Evolutionary conservation across 768 basidiomycete genomes (phyloP), one percentile per base, ranked within the genome.

Genomic region (Lentinula detonsa): DNA sequence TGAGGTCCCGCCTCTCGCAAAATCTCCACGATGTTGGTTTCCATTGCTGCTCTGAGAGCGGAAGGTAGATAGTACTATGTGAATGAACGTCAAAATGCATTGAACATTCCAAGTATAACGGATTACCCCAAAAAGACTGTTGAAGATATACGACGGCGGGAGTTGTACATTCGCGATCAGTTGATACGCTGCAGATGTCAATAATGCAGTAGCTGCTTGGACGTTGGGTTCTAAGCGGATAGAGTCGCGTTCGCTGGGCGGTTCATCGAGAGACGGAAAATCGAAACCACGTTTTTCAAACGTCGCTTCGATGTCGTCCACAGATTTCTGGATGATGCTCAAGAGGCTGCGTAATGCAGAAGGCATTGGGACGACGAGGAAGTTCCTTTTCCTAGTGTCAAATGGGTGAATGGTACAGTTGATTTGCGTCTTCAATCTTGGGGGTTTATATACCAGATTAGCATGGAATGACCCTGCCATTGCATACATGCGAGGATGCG

Each of bases 1-100:
- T 69, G 48, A 2, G 66, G 65, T 15, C 75, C 75, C 16, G 70
- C 72, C 31, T 72, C 71, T 0, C 71, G 65, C 16, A 76, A 63
- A 18, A 74, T 68, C 50, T 74, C 74, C 3, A 64, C 66, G 9
- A 73, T 67, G 53, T 73, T 70, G 1, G 63, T 50, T 5, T 67
- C 65, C 18, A 65, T 61, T 4, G 55, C 66, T 13, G 63, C 62
- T 43, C 57, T 60, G 9, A 69, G 59, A 11, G 64, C 62, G 10
- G 66, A 63, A 6, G 66, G 62, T 9, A 65, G 34, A 51, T 66
- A 65, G 50, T 64, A 67, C 66, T 69, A 35, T 28, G 9, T 6
- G 3, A 4, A 11, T 11, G 9, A 21, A 7, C 9, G 43, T 56
- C 23, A 42, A 23, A n/a, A 45, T 11, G 13, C 6, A 28, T 40